These are phyloP conservation scores for Blastobotrys attinorum DNA, from an alignment of 805 yeast genomes.

Conservation along the genomic window DNA sequence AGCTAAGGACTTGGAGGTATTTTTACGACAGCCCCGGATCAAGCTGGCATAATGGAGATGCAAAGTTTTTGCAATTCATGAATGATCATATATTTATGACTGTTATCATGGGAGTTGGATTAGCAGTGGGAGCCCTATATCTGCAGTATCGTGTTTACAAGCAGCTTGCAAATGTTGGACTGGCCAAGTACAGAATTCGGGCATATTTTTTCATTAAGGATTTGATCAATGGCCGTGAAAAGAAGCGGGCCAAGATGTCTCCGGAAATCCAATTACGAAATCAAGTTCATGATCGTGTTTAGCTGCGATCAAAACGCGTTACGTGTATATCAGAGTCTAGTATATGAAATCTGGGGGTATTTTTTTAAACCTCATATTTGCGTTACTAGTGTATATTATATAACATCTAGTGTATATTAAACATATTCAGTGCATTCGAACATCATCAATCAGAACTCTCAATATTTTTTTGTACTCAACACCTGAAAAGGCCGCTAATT, in stretches of 20 bases:
- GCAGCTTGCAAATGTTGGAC: too few relatives aligned
- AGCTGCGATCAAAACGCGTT: not conserved
- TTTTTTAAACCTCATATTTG: too few relatives aligned
- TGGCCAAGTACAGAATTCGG: too few relatives aligned
- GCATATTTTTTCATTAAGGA: too few relatives aligned
- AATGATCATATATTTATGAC: constrained; percentile 68
- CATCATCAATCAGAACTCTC: too few relatives aligned
- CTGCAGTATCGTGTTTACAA: constrained; percentile 6
- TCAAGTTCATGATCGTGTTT: not conserved
- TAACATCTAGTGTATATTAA: too few relatives aligned
- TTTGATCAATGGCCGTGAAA: not conserved
- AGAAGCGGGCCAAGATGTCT: not conserved
- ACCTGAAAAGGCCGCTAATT: too few relatives aligned
- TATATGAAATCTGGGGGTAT: too few relatives aligned
- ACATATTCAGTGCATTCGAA: too few relatives aligned
- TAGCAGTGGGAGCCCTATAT: constrained; percentile 19
- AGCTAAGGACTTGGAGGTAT: constrained; percentile 37
- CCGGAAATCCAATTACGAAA: not conserved
- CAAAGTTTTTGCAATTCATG: constrained; percentile 62
- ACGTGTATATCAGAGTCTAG: too few relatives aligned
- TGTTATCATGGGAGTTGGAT: constrained; percentile 49
- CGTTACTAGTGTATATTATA: too few relatives aligned
- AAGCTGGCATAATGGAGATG: constrained; percentile 90
- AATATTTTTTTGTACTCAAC: too few relatives aligned
- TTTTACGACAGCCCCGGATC: constrained; percentile 76